A percentile compares a stretch with the other conserved stretches of the same genome.
Conservation (phyloP, 129 eudicot genomes). For the Escallonia herrerae region DNA sequence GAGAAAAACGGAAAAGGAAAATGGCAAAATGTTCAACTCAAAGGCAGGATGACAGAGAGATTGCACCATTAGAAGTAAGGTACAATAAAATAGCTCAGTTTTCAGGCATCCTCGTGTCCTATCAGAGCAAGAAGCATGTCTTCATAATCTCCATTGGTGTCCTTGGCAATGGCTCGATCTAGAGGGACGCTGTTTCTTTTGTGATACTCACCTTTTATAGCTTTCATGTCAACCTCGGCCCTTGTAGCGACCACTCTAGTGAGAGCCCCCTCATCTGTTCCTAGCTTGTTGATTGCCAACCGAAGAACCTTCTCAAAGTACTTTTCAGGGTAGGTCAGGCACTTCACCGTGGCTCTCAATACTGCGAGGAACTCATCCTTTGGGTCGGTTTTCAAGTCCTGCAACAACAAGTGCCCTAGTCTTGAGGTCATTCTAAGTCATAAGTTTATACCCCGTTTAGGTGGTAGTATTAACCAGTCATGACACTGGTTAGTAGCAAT, state of each 20-base stretch:
- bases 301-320: slow-evolving; percentile 79
- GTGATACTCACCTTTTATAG: slow-evolving; percentile 50
- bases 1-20: not conserved
- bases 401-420: slow-evolving; percentile 4
- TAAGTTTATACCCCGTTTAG: not conserved
- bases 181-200: slow-evolving; percentile 68
- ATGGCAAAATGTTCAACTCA: not conserved
- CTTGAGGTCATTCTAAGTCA: not conserved
- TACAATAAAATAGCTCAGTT: not conserved
- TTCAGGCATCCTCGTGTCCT: slow-evolving; percentile 54
- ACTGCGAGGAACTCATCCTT: slow-evolving; percentile 58
- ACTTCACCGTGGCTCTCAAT: slow-evolving; percentile 49
- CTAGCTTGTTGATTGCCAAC: slow-evolving; percentile 49
- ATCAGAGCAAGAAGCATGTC: slow-evolving; percentile 65
- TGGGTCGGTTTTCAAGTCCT: slow-evolving; percentile 52
- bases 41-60: slow-evolving; percentile 1
- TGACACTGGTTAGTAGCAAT: no score
- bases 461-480: no score
- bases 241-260: slow-evolving; percentile 73
- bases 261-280: slow-evolving; percentile 79
- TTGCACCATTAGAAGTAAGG: not conserved
- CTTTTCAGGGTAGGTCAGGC: slow-evolving; percentile 69
- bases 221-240: slow-evolving; percentile 91
- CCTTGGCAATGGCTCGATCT: slow-evolving; percentile 65
- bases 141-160: slow-evolving; percentile 78